Evolutionary conservation across 1,284 basidiomycete genomes (phyloP).

Genomic region (Ganoderma boninense): DNA sequence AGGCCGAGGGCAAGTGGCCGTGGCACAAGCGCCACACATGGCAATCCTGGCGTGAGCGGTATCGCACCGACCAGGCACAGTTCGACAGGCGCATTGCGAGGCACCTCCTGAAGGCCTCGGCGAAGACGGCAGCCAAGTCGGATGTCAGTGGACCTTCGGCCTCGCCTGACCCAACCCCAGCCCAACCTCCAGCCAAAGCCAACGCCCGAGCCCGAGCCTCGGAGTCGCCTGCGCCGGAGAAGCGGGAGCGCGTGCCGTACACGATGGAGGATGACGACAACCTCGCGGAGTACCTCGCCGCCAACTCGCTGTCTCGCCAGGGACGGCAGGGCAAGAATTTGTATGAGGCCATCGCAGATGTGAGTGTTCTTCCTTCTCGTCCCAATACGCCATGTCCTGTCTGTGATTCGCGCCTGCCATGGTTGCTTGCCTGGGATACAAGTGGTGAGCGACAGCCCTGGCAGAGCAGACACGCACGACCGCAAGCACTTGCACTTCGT

Average conservation of each 20-base stretch:
- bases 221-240: background rate
- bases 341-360: constrained; percentile 56
- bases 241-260: constrained; percentile 61
- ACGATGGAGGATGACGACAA: constrained; percentile 72
- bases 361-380: constrained; percentile 7
- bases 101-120: constrained; percentile 40
- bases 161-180: too few relatives aligned
- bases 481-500: too few relatives aligned
- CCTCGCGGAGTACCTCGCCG: constrained; percentile 73
- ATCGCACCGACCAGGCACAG: constrained; percentile 47
- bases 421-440: background rate
- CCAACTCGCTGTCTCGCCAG: constrained; percentile 66
- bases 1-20: constrained; percentile 39
- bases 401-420: background rate
- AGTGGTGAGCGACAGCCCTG: too few relatives aligned
- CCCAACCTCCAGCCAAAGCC: too few relatives aligned
- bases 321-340: constrained; percentile 76
- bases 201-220: background rate
- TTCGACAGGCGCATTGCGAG: constrained; percentile 53
- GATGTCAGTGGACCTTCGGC: background rate
- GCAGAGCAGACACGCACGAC: background rate
- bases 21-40: constrained; percentile 58
- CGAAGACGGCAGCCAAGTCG: background rate
- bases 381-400: background rate
- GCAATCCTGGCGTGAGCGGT: constrained; percentile 65